Evolutionary conservation across 208 protist genomes (phyloP).

Genomic region (Wallacemonas sp.): DNA sequence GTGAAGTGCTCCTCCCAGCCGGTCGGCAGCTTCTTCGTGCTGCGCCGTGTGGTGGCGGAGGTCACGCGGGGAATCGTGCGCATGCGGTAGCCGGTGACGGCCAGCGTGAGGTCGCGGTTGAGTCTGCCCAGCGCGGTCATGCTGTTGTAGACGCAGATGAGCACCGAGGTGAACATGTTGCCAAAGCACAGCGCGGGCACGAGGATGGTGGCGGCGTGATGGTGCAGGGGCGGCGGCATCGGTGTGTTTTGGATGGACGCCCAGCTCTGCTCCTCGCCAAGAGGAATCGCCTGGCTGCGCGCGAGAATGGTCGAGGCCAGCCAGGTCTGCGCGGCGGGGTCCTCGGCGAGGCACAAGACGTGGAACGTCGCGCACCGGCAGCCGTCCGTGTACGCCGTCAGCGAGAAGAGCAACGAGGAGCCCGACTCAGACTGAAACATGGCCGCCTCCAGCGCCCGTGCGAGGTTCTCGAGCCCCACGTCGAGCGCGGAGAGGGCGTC

Average conservation of each 20-base stretch:
- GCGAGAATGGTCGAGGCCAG: slow-evolving; percentile 67
- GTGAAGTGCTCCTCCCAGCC: slow-evolving; percentile 84
- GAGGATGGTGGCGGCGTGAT: slow-evolving; percentile 77
- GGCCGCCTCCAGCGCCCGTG: slow-evolving; percentile 54
- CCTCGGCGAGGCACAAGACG: slow-evolving; percentile 77
- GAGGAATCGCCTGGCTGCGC: slow-evolving; percentile 58
- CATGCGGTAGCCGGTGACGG: slow-evolving; percentile 70
- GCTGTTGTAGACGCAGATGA: slow-evolving; percentile 88
- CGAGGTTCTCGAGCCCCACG: slow-evolving; percentile 78
- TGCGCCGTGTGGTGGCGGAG: slow-evolving; percentile 39
- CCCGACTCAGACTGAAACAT: slow-evolving; percentile 69
- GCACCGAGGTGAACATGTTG: slow-evolving; percentile 78
- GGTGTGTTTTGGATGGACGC: slow-evolving; percentile 75
- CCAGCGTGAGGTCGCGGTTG: slow-evolving; percentile 70
- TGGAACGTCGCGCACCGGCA: slow-evolving; percentile 71
- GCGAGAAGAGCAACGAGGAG: slow-evolving; percentile 79
- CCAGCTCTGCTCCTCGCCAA: slow-evolving; percentile 67
- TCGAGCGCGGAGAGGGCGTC: slow-evolving; percentile 83
- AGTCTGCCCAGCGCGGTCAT: slow-evolving; percentile 64
- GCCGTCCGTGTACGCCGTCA: slow-evolving; percentile 81
- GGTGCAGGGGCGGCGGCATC: slow-evolving; percentile 70
- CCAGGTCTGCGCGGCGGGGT: slow-evolving; percentile 72
- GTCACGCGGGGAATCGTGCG: slow-evolving; percentile 71
- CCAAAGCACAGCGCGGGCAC: slow-evolving; percentile 75
- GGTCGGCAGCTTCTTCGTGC: slow-evolving; percentile 44